These are phyloP conservation scores for Cordyceps cicadae DNA, from an alignment of 2,329 filamentous ascomycete genomes.

Conservation along the genomic window DNA sequence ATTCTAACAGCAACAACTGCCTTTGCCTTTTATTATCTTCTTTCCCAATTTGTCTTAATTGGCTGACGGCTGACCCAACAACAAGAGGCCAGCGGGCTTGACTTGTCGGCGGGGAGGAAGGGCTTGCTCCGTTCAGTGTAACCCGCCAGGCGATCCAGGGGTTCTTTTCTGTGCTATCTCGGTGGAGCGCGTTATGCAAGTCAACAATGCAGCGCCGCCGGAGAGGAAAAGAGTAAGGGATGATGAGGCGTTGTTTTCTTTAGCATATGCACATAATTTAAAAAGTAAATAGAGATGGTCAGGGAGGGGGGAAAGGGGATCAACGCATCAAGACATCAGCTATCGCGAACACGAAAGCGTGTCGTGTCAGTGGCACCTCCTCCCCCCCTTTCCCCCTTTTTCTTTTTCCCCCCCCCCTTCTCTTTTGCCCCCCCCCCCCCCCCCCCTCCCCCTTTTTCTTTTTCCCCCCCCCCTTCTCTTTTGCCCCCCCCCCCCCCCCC, in stretches of 20 bases:
- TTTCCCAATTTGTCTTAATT: not conserved
- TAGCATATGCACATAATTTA: constrained; percentile 9
- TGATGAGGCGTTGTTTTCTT: not conserved
- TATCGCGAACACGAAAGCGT: not conserved
- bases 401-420: not conserved
- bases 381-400: not conserved
- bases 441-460: not conserved
- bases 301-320: not conserved
- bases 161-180: not conserved
- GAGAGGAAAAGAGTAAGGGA: not conserved
- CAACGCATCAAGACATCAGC: not conserved
- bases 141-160: not conserved
- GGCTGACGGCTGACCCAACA: constrained; percentile 6
- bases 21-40: not conserved
- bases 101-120: not conserved
- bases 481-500: not conserved
- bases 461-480: not conserved
- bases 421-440: not conserved
- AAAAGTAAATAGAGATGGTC: not conserved
- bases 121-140: not conserved
- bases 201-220: constrained; percentile 7
- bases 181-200: constrained; percentile 10
- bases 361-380: no score
- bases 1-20: not conserved
- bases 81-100: not conserved